Base-by-base conservation (phyloP, 352 stramenopile species). In the Pythium periplocum region DNA sequence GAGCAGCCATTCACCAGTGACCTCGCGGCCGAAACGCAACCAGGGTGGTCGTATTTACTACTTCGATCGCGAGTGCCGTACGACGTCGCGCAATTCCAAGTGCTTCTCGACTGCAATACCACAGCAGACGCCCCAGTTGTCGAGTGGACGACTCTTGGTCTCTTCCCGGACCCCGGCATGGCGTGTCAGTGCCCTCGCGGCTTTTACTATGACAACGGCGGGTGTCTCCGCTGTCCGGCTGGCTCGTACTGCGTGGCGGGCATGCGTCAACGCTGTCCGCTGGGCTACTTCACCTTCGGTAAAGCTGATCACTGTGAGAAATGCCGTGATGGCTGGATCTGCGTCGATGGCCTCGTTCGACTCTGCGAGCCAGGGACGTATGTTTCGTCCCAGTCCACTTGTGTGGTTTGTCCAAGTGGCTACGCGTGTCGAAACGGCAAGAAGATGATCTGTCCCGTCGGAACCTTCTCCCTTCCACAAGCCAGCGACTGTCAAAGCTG, bases 271-370 rank as follows among this genome's bases (percentile, higher is more conserved):
- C 49, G 54, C 37, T 87, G 75, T 43, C 65, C 71, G 0, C 52
- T 65, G 17, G 75, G 73, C 0, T 73, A 56, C 1, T 87, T 86
- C 53, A 86, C 77, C 2, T 87, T 87, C 35, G 77, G 77, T 7
- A 76, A 83, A 54, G 57, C 73, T 32, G 55, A 69, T 9, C 61
- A 57, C 26, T 87, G 77, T 39, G 75, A 87, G 34, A 43, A 42
- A 0, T 87, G 77, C 53, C 77, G 77, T 3, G 66, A 83, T 12
- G 77, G 75, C 2, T 86, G 75, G 75, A 83, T 87, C 52, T 87
- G 77, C 53, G 53, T 83, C 7, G 62, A 71, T 40, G 77, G 77
- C 32, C 61, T 79, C 40, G 75, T 70, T 48, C 59, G 66, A 31
- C 56, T 87, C 5, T 87, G 77, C 35, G 60, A 78, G 3, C 62